phyloP scores from a whole-genome alignment of 495 filamentous ascomycete species.

The Pyronema omphalodes region DNA sequence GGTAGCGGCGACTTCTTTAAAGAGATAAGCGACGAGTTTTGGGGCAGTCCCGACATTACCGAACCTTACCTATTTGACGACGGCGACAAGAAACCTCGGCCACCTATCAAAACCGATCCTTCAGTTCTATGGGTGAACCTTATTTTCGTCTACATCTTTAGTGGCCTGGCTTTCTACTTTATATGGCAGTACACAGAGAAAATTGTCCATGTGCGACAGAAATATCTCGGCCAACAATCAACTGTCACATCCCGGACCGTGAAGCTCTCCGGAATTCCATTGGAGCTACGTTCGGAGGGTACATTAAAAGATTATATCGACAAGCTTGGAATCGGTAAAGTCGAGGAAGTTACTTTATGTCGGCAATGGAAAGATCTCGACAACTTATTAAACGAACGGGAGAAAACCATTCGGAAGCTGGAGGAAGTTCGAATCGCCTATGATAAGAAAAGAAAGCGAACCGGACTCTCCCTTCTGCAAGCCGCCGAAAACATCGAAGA shows the following conservation, averaged over 20 bases:
- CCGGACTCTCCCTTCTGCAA: neutral
- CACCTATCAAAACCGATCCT: neutral
- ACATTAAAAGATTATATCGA: conserved; percentile 79
- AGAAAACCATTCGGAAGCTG: conserved; percentile 45
- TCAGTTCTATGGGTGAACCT: conserved; percentile 84
- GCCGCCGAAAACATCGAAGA: neutral
- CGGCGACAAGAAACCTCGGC: neutral
- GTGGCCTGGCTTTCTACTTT: conserved; percentile 59
- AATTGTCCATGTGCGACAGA: conserved; percentile 69
- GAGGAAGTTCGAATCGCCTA: conserved; percentile 75
- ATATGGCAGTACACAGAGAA: conserved; percentile 62
- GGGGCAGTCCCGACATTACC: neutral
- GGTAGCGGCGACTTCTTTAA: conserved; percentile 4
- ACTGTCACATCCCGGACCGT: conserved; percentile 91
- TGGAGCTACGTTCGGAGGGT: conserved; percentile 57
- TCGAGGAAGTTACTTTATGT: conserved; percentile 75
- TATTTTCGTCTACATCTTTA: conserved; percentile 81
- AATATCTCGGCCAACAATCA: conserved; percentile 80
- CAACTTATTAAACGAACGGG: conserved; percentile 47
- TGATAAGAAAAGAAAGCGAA: conserved; percentile 3
- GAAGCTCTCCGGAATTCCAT: conserved; percentile 72
- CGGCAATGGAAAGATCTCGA: conserved; percentile 77
- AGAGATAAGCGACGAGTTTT: neutral
- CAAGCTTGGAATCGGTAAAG: conserved; percentile 74
- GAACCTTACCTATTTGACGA: conserved; percentile 3